Evolutionary conservation across 2,329 filamentous ascomycete genomes (phyloP).

Genomic region (Curvularia spicifera): DNA sequence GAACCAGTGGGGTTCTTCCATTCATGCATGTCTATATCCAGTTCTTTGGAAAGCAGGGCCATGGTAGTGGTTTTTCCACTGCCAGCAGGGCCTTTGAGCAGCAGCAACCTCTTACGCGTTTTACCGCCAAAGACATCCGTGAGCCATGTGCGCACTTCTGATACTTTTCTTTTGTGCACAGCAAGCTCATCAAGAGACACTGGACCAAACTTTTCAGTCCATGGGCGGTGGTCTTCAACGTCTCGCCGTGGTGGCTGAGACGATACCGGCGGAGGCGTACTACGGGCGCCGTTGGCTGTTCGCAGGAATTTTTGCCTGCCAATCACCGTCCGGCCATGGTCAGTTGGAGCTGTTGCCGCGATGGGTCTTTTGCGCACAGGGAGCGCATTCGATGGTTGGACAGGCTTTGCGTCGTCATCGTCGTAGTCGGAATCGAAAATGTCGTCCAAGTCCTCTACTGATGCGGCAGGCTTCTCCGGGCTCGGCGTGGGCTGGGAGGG

Average conservation of each 20-base stretch:
- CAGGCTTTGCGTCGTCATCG: slow-evolving; percentile 38
- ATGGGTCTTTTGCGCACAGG: slow-evolving; percentile 42
- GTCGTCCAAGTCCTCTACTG: slow-evolving; percentile 43
- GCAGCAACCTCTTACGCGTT: slow-evolving; percentile 70
- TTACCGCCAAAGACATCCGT: slow-evolving; percentile 71
- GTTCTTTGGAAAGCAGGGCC: slow-evolving; percentile 74
- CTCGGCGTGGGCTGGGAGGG: slow-evolving; percentile 49
- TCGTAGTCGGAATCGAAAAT: slow-evolving; percentile 48
- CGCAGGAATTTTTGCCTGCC: slow-evolving; percentile 56
- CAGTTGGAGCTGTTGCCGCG: slow-evolving; percentile 19
- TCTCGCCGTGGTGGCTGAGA: slow-evolving; percentile 31
- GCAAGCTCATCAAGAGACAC: slow-evolving; percentile 79
- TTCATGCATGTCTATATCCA: slow-evolving; percentile 80
- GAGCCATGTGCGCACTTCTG: slow-evolving; percentile 84
- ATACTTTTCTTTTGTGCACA: slow-evolving; percentile 92
- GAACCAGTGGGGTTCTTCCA: slow-evolving; percentile 84
- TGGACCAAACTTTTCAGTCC: slow-evolving; percentile 86
- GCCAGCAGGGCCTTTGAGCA: slow-evolving; percentile 89
- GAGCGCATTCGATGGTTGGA: slow-evolving; percentile 30
- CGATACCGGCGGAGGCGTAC: slow-evolving; percentile 30
- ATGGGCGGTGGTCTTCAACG: slow-evolving; percentile 70
- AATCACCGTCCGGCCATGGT: slow-evolving; percentile 29
- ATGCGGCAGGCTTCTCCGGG: slow-evolving; percentile 45
- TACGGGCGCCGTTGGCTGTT: slow-evolving; percentile 43
- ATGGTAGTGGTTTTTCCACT: slow-evolving; percentile 92